Evolutionary conservation across 2,329 filamentous ascomycete species (phyloP).

Genomic region (Pseudocercospora ulei): DNA sequence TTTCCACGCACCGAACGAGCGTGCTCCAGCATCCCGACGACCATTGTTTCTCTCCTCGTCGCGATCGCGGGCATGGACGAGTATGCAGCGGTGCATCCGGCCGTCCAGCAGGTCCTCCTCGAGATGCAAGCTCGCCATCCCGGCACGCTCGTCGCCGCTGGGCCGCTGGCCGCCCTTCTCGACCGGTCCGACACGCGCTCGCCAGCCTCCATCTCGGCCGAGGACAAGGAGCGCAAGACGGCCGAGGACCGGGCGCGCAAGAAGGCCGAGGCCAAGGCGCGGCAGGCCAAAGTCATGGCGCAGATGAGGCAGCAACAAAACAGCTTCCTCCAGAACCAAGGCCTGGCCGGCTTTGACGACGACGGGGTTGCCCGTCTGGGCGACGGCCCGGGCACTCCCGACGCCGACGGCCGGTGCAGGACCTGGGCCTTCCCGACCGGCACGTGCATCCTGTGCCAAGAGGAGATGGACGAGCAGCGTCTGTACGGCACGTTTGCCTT

Average conservation of each 20-base stretch:
- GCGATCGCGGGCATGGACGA: slow-evolving; percentile 53
- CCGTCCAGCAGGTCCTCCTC: slow-evolving; percentile 72
- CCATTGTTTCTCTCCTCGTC: slow-evolving; percentile 44
- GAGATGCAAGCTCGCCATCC: slow-evolving; percentile 77
- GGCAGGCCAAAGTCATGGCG: slow-evolving; percentile 91
- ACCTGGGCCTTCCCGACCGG: slow-evolving; percentile 85
- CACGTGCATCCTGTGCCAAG: slow-evolving; percentile 92
- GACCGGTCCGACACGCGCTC: slow-evolving; percentile 75
- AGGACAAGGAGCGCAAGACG: slow-evolving; percentile 74
- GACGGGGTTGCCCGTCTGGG: slow-evolving; percentile 68
- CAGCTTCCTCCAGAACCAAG: slow-evolving; percentile 82
- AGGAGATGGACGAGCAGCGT: slow-evolving; percentile 80
- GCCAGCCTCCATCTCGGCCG: slow-evolving; percentile 55
- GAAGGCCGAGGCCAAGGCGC: slow-evolving; percentile 80
- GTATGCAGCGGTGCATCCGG: slow-evolving; percentile 72
- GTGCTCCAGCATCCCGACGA: slow-evolving; percentile 11
- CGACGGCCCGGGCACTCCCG: slow-evolving; percentile 48
- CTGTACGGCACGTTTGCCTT: slow-evolving; percentile 91
- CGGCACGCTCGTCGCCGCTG: slow-evolving; percentile 57
- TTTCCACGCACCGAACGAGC: slow-evolving; percentile 9
- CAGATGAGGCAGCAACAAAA: slow-evolving; percentile 97
- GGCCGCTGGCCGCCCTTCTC: slow-evolving; percentile 51
- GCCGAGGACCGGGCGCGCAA: slow-evolving; percentile 79
- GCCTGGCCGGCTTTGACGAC: slow-evolving; percentile 78
- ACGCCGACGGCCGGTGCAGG: slow-evolving; percentile 56